Evolutionary conservation across 257 asterid genomes (phyloP), one percentile per base, ranked within the genome.

Genomic region (Fraxinus anomala): DNA sequence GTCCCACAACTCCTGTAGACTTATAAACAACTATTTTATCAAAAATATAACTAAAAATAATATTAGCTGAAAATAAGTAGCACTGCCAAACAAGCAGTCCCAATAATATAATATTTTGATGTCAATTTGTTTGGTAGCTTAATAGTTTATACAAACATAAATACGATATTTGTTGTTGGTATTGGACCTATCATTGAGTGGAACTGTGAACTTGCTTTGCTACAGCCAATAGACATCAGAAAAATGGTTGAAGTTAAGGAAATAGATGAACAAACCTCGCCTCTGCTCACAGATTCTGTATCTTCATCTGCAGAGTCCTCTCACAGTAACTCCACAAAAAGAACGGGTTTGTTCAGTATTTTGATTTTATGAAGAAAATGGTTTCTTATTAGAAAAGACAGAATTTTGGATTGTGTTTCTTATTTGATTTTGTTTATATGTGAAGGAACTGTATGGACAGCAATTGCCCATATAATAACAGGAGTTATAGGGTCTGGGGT

Each of bases 401-500:
- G 56, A 70, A 59, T 4, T 33, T 66, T 34, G 34, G 7, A 63
- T 76, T 21, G 23, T 4, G 34, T 11, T 17, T 39, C 80, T 70
- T 68, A 23, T 71, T 24, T 21, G 70, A 36, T 74, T 72, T 68
- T 79, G 73, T 65, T 71, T 68, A 75, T 56, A 76, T 79, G 78
- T 83, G 74, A 76, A 89, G 92, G 92, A 78, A 87, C 85, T 76
- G 73, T 87, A 3, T 85, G 88, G 91, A 87, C 90, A 19, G 89
- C 89, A 54, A 74, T 76, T 13, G 89, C 91, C 17, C 91, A 89
- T 81, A 82, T 89, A 70, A 89, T 89, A 81, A 87, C 91, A 2
- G 93, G 89, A 65, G 93, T 89, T 49, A 89, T 89, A 77, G 91
- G 93, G 34, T 87, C 91, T 68, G 93, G 93, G 70, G 93, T 89